Conservation (phyloP, 306 rosid species). For the Macrotyloma uniflorum region DNA sequence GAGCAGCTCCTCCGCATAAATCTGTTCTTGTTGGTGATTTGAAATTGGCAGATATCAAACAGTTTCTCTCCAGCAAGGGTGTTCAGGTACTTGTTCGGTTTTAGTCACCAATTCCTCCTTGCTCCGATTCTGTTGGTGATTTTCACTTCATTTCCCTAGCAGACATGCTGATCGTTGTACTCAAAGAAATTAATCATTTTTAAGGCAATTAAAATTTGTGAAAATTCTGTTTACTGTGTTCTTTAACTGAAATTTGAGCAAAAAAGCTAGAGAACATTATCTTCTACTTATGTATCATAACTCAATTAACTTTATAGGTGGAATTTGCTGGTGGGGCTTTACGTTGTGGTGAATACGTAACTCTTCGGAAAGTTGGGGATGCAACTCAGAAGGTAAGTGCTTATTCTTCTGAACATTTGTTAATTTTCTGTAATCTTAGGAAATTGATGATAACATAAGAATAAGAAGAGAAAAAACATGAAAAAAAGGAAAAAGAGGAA, state of each 20-base stretch:
- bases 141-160: conserved; percentile 13
- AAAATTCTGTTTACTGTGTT: conserved; percentile 12
- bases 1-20: conserved; percentile 70
- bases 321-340: conserved; percentile 87
- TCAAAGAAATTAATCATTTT: conserved; percentile 16
- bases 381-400: conserved; percentile 81
- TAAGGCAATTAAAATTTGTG: background rate
- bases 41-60: conserved; percentile 93
- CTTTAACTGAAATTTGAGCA: conserved; percentile 1
- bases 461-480: too few relatives aligned
- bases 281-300: conserved; percentile 21
- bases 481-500: too few relatives aligned
- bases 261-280: conserved; percentile 1
- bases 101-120: background rate
- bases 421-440: conserved; percentile 2
- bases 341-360: conserved; percentile 94
- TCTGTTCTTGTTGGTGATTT: conserved; percentile 93
- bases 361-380: conserved; percentile 89
- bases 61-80: conserved; percentile 87
- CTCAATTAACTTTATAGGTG: conserved; percentile 52
- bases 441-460: too few relatives aligned
- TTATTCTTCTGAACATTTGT: conserved; percentile 29
- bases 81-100: conserved; percentile 65
- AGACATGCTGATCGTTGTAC: background rate
- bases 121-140: background rate